phyloP scores from a whole-genome alignment of 1,284 basidiomycete genomes.

The Austroboletus novae-zelandiae region DNA sequence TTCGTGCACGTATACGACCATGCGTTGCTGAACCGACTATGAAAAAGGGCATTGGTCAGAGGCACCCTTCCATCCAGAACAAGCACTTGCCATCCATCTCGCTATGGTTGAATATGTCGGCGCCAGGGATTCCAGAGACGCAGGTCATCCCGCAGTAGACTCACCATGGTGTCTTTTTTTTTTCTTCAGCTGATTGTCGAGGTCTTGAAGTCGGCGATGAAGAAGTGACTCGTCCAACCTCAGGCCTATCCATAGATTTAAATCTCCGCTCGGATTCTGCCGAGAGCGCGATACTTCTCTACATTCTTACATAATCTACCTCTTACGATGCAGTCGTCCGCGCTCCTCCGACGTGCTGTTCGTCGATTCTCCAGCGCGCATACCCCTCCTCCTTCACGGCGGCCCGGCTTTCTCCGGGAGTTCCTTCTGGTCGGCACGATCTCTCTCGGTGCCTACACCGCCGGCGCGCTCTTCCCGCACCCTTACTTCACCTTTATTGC shows the following conservation, averaged over 20 bases:
- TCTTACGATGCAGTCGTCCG: constrained; percentile 6
- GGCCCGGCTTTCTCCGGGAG: constrained; percentile 9
- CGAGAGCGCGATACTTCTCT: no score
- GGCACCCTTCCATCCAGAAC: constrained; percentile 11
- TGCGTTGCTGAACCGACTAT: constrained; percentile 26
- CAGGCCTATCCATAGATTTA: neutral
- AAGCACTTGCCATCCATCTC: constrained; percentile 29
- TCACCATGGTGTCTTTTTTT: constrained; percentile 24
- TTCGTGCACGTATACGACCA: constrained; percentile 3
- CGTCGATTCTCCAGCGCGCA: constrained; percentile 8
- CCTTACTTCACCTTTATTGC: constrained; percentile 60
- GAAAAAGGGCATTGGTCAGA: constrained; percentile 3
- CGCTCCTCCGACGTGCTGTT: constrained; percentile 9
- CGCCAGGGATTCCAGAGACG: constrained; percentile 21
- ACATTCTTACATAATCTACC: constrained; percentile 1
- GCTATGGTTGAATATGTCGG: constrained; percentile 6
- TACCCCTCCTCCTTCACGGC: neutral
- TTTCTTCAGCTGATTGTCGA: constrained; percentile 10
- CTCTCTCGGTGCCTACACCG: constrained; percentile 40
- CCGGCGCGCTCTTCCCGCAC: constrained; percentile 67
- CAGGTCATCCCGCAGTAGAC: constrained; percentile 13
- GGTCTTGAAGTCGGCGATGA: constrained; percentile 6
- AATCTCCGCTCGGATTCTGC: constrained; percentile 24
- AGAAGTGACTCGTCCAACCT: neutral
- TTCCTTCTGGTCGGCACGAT: constrained; percentile 21